phyloP scores from a whole-genome alignment of 2,329 filamentous ascomycete species.

The Leptosphaerulina australis region DNA sequence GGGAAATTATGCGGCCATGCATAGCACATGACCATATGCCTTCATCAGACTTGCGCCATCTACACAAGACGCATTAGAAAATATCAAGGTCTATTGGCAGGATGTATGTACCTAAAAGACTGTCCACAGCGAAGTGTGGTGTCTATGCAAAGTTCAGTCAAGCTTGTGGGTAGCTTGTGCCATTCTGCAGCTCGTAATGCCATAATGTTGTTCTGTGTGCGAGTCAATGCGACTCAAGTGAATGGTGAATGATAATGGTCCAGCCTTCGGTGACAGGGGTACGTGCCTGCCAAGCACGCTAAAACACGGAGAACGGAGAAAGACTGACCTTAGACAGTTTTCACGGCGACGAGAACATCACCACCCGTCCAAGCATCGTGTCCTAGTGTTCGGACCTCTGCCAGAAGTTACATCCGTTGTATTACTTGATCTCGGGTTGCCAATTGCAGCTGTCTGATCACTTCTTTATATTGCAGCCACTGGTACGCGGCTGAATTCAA shows the following conservation, averaged over 20 bases:
- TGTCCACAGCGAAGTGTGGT: constrained; percentile 94
- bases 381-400: constrained; percentile 7
- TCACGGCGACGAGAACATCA: constrained; percentile 14
- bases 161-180: constrained; percentile 81
- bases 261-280: background rate
- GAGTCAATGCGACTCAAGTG: background rate
- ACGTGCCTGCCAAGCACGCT: constrained; percentile 6
- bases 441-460: constrained; percentile 14
- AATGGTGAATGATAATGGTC: constrained; percentile 1
- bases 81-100: background rate
- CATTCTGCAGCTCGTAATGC: constrained; percentile 70
- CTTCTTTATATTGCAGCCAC: constrained; percentile 2
- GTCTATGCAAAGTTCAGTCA: constrained; percentile 90
- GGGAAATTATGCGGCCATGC: constrained; percentile 79
- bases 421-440: constrained; percentile 26
- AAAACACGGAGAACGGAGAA: constrained; percentile 4
- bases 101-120: constrained; percentile 70
- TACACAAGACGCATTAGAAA: constrained; percentile 39
- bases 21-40: constrained; percentile 91
- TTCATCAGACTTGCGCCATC: constrained; percentile 81
- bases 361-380: constrained; percentile 11
- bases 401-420: constrained; percentile 5
- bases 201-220: constrained; percentile 38
- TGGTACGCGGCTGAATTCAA: constrained; percentile 8
- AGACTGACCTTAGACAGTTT: constrained; percentile 7